Evolutionary conservation across 108 stramenopile species (phyloP).

Genomic region (Pseudonitzschia multiseries): DNA sequence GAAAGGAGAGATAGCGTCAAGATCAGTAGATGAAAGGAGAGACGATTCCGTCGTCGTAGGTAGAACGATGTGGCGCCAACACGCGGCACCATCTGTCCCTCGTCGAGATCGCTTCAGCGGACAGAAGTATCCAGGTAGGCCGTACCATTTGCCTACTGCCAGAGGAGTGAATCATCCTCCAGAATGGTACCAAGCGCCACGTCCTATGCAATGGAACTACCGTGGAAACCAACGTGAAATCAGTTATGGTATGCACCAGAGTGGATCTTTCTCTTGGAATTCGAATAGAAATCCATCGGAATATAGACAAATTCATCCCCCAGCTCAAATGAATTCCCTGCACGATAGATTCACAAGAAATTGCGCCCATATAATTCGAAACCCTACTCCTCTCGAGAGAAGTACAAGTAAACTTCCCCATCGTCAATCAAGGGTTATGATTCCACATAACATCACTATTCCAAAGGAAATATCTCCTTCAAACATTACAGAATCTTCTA

Average conservation of each 20-base stretch:
- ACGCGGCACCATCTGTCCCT: not conserved
- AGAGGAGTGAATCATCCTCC: not conserved
- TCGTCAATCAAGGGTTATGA: conserved; percentile 10
- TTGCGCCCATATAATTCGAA: not conserved
- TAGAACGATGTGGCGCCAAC: conserved; percentile 10
- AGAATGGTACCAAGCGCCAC: conserved; percentile 9
- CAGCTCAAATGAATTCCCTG: not conserved
- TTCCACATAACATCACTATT: conserved; percentile 26
- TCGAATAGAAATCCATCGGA: not conserved
- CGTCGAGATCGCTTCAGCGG: not conserved
- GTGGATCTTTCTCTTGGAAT: not conserved
- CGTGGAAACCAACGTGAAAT: not conserved
- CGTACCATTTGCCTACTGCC: not conserved
- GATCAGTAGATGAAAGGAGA: conserved; percentile 15
- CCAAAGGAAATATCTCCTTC: conserved; percentile 25
- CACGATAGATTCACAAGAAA: not conserved
- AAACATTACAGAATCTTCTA: not conserved
- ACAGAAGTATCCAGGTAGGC: not conserved
- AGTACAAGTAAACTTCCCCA: not conserved
- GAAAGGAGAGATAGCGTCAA: not conserved
- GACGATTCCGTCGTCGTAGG: not conserved
- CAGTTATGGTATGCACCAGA: not conserved
- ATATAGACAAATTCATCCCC: not conserved
- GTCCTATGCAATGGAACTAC: not conserved
- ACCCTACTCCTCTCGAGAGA: not conserved